These are phyloP conservation scores for Pseudogymnoascus sp. DNA, from an alignment of 2,329 filamentous ascomycete species.

Conservation along the genomic window DNA sequence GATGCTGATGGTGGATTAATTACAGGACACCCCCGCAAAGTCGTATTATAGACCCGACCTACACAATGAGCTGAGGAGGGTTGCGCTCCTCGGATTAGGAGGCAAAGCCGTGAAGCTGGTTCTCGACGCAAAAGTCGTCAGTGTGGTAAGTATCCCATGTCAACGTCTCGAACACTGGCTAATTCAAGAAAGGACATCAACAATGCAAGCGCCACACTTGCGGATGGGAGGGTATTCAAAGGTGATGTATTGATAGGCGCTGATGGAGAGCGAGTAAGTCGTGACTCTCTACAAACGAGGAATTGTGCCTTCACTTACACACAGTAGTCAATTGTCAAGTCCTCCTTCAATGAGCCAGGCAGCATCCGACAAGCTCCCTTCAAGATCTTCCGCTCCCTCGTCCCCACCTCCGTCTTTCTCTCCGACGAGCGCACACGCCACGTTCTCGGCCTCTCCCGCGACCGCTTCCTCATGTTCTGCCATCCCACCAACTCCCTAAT, in stretches of 20 bases:
- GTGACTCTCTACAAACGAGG: neutral
- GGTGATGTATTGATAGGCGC: neutral
- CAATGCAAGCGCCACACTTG: neutral
- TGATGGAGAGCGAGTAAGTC: neutral
- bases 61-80: neutral
- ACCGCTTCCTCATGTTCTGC: constrained; percentile 1
- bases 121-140: neutral
- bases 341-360: neutral
- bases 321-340: neutral
- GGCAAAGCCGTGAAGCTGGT: neutral
- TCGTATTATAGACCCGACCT: neutral
- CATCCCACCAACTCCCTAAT: neutral
- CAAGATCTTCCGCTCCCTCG: neutral
- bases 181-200: neutral
- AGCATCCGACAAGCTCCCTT: neutral
- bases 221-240: neutral
- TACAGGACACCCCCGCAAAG: neutral
- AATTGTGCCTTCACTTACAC: neutral
- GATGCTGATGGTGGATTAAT: neutral
- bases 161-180: neutral
- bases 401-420: neutral
- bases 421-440: neutral
- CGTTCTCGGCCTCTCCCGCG: neutral
- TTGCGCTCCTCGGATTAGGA: neutral
- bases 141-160: neutral